Evolutionary conservation across 306 rosid species (phyloP).

Genomic region (Arachis stenosperma): DNA sequence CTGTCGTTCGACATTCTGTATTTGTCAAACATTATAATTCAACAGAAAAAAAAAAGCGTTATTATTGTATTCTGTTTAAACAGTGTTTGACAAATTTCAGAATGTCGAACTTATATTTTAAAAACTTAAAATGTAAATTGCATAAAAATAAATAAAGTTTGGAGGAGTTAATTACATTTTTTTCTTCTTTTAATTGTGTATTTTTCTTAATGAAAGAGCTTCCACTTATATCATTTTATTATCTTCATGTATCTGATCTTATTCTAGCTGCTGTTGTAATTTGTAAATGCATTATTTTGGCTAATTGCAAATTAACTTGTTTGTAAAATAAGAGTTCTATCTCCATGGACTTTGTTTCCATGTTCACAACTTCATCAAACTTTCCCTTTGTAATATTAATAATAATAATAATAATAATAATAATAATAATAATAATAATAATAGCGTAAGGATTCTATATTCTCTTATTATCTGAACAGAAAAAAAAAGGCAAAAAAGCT

Average conservation of each 20-base stretch:
- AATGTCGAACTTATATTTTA: too few species aligned
- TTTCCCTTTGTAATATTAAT: neutral
- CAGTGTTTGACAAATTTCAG: too few species aligned
- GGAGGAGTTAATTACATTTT: too few species aligned
- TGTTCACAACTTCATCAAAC: slow-evolving; percentile 24
- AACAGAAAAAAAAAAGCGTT: too few species aligned
- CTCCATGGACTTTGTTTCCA: slow-evolving; percentile 18
- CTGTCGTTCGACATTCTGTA: too few species aligned
- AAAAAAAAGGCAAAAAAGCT: neutral
- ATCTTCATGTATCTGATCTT: slow-evolving; percentile 36
- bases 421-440: neutral
- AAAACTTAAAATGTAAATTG: too few species aligned
- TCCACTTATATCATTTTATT: slow-evolving; percentile 22
- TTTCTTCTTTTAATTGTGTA: slow-evolving; percentile 5
- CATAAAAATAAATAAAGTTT: too few species aligned
- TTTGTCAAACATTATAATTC: too few species aligned
- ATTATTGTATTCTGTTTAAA: too few species aligned
- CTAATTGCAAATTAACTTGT: slow-evolving; percentile 36
- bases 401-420: too few species aligned
- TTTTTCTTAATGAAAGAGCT: slow-evolving; percentile 37
- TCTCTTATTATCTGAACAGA: neutral
- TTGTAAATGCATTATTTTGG: slow-evolving; percentile 56
- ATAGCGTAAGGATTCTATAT: slow-evolving; percentile 28
- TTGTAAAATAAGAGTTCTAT: slow-evolving; percentile 31
- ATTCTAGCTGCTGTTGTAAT: slow-evolving; percentile 26